Percentiles rank a stretch among this genome's conserved stretches.
Conservation (phyloP, 768 basidiomycete genomes). For the Tubosaeta sp. region DNA sequence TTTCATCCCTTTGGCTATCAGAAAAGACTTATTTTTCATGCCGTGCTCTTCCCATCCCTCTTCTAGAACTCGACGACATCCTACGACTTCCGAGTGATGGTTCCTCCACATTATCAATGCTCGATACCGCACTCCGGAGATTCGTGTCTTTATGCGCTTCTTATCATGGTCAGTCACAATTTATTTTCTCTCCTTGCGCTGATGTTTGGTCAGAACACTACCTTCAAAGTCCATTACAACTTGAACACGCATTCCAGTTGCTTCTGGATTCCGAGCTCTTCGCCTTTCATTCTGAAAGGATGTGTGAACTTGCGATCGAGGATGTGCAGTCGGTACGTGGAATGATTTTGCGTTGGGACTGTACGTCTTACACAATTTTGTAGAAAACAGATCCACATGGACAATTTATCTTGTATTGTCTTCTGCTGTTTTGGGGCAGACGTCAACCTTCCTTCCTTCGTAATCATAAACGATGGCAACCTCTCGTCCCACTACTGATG, state of each 20-base stretch:
- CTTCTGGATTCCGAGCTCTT: conserved; percentile 86
- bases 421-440: conserved; percentile 74
- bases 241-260: conserved; percentile 76
- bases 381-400: conserved; percentile 85
- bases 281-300: conserved; percentile 85
- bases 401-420: conserved; percentile 72
- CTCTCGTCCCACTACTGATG: conserved; percentile 77
- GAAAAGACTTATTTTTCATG: conserved; percentile 3
- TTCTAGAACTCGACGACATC: conserved; percentile 82
- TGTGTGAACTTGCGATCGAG: conserved; percentile 75
- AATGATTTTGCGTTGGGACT: neutral
- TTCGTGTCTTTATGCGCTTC: conserved; percentile 76
- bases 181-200: neutral
- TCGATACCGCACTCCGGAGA: conserved; percentile 76
- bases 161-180: conserved; percentile 68
- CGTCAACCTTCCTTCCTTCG: conserved; percentile 67
- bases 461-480: conserved; percentile 79
- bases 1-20: conserved; percentile 9
- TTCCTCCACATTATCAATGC: conserved; percentile 57
- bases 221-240: conserved; percentile 75
- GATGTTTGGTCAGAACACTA: conserved; percentile 61
- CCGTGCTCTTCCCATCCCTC: neutral
- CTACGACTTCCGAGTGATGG: conserved; percentile 58
- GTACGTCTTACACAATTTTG: conserved; percentile 3
- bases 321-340: conserved; percentile 61